Conservation (phyloP, 805 yeast species). For the Yamadazyma tumulicola region DNA sequence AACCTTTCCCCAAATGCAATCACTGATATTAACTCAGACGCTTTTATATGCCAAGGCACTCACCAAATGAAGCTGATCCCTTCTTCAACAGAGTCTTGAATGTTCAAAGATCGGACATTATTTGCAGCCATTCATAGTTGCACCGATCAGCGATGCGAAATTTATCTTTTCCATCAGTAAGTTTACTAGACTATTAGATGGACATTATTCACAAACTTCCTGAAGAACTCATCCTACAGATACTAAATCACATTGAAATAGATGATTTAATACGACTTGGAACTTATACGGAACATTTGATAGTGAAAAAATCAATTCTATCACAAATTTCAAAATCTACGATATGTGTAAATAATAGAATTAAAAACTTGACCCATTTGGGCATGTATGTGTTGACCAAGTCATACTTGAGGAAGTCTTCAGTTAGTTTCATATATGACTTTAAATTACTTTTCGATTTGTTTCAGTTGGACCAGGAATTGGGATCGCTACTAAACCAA, state of each 20-base stretch:
- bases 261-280: slow-evolving; percentile 5
- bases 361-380: slow-evolving; percentile 11
- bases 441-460: slow-evolving; percentile 5
- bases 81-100: no score
- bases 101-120: no score
- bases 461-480: slow-evolving; percentile 4
- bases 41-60: no score
- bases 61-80: no score
- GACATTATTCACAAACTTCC: slow-evolving; percentile 7
- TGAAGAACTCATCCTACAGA: slow-evolving; percentile 7
- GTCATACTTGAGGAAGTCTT: slow-evolving; percentile 12
- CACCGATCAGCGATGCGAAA: neutral
- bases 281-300: neutral
- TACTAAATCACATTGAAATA: slow-evolving; percentile 5
- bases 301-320: neutral
- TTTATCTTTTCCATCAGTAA: no score
- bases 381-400: slow-evolving; percentile 16
- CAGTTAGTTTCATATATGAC: slow-evolving; percentile 6
- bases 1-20: no score
- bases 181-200: slow-evolving; percentile 3
- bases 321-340: neutral
- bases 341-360: slow-evolving; percentile 13
- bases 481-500: slow-evolving; percentile 1
- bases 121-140: no score
- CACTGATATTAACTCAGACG: no score